These are phyloP conservation scores for Chlamydomonas sphaeroides DNA, from an alignment of 139 green algal genomes.

Conservation along the genomic window DNA sequence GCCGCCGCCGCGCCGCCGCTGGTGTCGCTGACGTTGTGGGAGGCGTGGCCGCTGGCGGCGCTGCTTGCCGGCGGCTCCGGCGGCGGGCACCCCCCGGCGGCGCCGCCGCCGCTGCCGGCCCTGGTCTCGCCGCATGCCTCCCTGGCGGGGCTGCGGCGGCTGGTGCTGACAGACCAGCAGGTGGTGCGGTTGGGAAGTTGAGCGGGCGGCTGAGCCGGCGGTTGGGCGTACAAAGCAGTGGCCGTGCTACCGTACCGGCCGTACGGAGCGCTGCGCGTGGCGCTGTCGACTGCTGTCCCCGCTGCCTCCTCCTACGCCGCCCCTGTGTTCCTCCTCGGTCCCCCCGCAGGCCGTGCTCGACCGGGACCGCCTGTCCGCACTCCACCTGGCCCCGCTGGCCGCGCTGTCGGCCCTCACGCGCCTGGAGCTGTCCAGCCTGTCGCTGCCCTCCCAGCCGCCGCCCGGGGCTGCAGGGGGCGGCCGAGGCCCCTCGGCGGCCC, in stretches of 20 bases:
- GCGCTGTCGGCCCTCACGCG: background rate
- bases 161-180: constrained; percentile 38
- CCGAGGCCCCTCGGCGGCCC: background rate
- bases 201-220: too few species aligned
- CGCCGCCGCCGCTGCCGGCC: background rate
- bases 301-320: background rate
- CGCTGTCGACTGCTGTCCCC: background rate
- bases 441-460: background rate
- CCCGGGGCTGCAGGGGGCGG: background rate
- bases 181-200: background rate
- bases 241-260: too few species aligned
- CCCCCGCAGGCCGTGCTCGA: constrained; percentile 15
- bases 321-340: background rate
- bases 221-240: too few species aligned
- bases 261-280: too few species aligned
- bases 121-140: background rate
- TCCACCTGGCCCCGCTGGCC: constrained; percentile 11
- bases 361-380: constrained; percentile 9
- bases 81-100: too few species aligned
- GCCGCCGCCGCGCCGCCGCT: background rate
- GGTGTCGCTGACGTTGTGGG: constrained; percentile 13
- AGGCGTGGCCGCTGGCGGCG: constrained; percentile 23
- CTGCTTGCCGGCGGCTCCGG: background rate
- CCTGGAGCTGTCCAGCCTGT: constrained; percentile 12
- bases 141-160: background rate